phyloP scores from a whole-genome alignment of 257 asterid species.

The Primulina eburnea region DNA sequence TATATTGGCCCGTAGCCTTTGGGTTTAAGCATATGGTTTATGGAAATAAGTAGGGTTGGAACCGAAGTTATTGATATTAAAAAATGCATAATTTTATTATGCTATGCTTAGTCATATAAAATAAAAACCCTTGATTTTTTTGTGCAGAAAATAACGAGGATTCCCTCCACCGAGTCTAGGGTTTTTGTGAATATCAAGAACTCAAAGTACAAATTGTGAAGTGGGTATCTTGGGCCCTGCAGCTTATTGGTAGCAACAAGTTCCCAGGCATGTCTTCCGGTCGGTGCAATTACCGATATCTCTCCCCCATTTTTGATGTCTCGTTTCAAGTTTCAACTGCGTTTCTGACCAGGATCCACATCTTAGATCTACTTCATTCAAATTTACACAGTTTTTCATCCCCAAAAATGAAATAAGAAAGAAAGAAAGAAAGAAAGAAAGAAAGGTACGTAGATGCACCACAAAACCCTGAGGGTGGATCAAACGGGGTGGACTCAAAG shows the following conservation, averaged over 20 bases:
- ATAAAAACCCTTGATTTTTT: not conserved
- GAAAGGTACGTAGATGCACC: no score
- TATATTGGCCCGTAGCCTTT: not conserved
- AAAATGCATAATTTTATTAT: no score
- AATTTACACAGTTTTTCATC: no score
- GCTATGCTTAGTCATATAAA: no score
- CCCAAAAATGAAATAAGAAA: no score
- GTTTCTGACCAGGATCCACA: not conserved
- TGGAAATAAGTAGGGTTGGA: not conserved
- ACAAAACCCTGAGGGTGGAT: no score
- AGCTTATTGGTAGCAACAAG: conserved; percentile 45
- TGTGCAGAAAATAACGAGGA: not conserved
- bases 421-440: no score
- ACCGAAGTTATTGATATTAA: not conserved
- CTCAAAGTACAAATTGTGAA: not conserved
- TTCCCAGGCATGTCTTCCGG: conserved; percentile 53
- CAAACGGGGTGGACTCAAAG: no score
- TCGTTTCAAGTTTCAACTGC: conserved; percentile 26
- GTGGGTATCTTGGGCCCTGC: conserved; percentile 38
- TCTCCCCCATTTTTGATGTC: conserved; percentile 20
- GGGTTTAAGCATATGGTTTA: not conserved
- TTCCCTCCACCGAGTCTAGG: conserved; percentile 33
- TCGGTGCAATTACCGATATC: conserved; percentile 32
- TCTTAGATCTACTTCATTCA: not conserved
- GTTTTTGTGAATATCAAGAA: conserved; percentile 29